Conservation (phyloP, 768 basidiomycete genomes). For the Chalciporus pseudorubinellus region DNA sequence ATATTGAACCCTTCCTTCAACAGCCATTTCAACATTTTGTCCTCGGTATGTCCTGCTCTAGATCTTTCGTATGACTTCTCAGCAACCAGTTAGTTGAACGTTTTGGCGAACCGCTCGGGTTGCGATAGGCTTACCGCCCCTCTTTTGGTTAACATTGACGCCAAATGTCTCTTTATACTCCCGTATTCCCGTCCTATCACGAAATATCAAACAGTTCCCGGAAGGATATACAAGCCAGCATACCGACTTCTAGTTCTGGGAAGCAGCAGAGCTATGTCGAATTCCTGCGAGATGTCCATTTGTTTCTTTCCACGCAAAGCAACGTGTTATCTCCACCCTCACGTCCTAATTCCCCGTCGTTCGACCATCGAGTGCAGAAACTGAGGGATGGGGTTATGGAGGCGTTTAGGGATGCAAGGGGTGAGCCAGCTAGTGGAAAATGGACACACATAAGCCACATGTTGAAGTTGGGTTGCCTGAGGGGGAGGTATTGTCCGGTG, state of each 20-base stretch:
- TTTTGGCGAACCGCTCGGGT: neutral
- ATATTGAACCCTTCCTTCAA: neutral
- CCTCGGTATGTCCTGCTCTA: constrained; percentile 5
- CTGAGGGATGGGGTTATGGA: constrained; percentile 35
- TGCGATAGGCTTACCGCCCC: neutral
- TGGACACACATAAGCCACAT: constrained; percentile 44
- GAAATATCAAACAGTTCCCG: constrained; percentile 3
- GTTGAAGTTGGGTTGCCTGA: constrained; percentile 40
- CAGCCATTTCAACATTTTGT: neutral
- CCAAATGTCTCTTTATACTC: constrained; percentile 35
- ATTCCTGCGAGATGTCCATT: constrained; percentile 29
- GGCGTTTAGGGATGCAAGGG: constrained; percentile 35
- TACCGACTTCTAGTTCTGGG: neutral
- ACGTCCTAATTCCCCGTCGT: constrained; percentile 32
- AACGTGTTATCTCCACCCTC: constrained; percentile 37
- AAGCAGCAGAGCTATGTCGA: constrained; percentile 24
- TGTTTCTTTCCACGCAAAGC: constrained; percentile 31
- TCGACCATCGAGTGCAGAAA: constrained; percentile 27
- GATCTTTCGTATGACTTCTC: neutral
- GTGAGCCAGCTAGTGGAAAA: constrained; percentile 43
- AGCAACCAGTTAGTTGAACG: neutral
- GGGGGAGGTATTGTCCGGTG: constrained; percentile 32
- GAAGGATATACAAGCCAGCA: constrained; percentile 6
- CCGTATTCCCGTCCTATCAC: constrained; percentile 29
- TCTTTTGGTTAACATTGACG: neutral